phyloP scores from a whole-genome alignment of 2,329 filamentous ascomycete species.

The Cercospora canescens region DNA sequence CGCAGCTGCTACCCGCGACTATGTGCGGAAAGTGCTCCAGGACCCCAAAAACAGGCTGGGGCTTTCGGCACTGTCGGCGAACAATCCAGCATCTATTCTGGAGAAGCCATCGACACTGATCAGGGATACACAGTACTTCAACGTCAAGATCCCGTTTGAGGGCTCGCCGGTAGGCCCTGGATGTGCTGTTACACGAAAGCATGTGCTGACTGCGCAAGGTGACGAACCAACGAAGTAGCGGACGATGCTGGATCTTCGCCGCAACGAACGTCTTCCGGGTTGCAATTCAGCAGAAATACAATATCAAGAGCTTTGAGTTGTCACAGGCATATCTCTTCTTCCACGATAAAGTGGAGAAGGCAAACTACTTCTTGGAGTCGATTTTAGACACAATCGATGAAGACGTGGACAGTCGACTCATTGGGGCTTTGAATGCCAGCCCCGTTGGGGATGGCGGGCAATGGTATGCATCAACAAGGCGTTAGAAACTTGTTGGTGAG shows the following conservation, averaged over 20 bases:
- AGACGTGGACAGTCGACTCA: constrained; percentile 69
- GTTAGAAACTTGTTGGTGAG: constrained; percentile 64
- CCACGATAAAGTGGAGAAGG: constrained; percentile 92
- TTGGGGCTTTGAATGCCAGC: constrained; percentile 67
- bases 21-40: constrained; percentile 35
- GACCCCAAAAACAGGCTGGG: constrained; percentile 65
- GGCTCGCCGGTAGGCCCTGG: constrained; percentile 57
- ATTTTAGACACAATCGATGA: constrained; percentile 72
- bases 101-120: constrained; percentile 63
- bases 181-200: not conserved
- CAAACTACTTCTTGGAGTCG: constrained; percentile 85
- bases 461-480: constrained; percentile 59
- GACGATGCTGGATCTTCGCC: constrained; percentile 89
- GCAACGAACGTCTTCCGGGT: constrained; percentile 89
- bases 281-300: constrained; percentile 82
- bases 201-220: constrained; percentile 44
- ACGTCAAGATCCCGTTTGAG: constrained; percentile 77
- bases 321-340: constrained; percentile 87
- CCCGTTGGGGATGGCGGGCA: constrained; percentile 82
- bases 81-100: constrained; percentile 66
- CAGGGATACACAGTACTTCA: constrained; percentile 77
- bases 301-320: constrained; percentile 77
- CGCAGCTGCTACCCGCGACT: constrained; percentile 32
- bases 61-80: constrained; percentile 68
- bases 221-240: constrained; percentile 79